Evolutionary conservation across 495 filamentous ascomycete species (phyloP), one percentile per base, ranked within the genome.

Genomic region (Neurospora sublineolata): DNA sequence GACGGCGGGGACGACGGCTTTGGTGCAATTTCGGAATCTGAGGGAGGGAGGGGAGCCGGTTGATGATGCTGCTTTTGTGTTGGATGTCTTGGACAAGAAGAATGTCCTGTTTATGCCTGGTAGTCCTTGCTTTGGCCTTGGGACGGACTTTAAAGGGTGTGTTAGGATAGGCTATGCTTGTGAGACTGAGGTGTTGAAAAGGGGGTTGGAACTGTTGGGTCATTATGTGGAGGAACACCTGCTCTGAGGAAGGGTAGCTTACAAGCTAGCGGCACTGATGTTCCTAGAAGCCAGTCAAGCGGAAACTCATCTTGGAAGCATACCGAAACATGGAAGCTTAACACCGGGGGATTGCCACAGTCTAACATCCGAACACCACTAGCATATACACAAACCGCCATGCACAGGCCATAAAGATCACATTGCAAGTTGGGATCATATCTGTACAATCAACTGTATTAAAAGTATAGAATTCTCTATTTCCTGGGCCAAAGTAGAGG

Each of bases 91-190:
- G 23, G 87, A 90, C 69, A 86, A 89, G 78, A 89, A 84, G 0
- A 92, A 92, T 12, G 91, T 94, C n/a, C 85, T 97, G 86, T 84
- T 96, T 75, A 80, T 93, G 20, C 93, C 94, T 1, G 94, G 89
- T 0, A 88, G 89, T 69, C 80, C 82, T 7, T 94, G 92, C 74
- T 97, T 97, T 81, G 93, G 92, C 0, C 76, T 84, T 6, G 86
- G 87, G 1, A 70, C 79, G 52, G 91, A 95, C 64, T 97, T 94
- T 71, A 82, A 85, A 74, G 94, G 94, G 7, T 95, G 86, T 79
- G 90, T 97, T 4, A 82, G 94, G 60, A 86, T 97, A 72, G 93
- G 93, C 4, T 97, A 89, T 80, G 91, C 88, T n/a, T 89, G 86
- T 73, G 85, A 91, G 71, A 94, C 91, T 0, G 84, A 87, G 36